A percentile compares a stretch with the other conserved stretches of the same genome.
Evolutionary conservation across 306 rosid genomes (phyloP).

Genomic region (Astragalus membranaceus): DNA sequence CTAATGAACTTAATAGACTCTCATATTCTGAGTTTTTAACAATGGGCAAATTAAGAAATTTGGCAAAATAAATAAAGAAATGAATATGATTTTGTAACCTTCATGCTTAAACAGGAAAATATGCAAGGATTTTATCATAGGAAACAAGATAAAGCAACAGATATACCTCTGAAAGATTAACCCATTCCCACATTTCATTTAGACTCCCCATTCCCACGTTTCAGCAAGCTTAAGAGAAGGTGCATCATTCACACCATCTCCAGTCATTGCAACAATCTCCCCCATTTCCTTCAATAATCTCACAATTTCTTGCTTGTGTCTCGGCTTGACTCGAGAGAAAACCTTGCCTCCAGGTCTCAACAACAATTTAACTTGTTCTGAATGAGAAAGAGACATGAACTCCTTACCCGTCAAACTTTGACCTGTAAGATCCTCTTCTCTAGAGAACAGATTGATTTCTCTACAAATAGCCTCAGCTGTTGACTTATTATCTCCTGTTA

Average conservation of each 20-base stretch:
- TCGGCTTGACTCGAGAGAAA: slow-evolving; percentile 82
- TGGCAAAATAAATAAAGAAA: background rate
- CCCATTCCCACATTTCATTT: slow-evolving; percentile 92
- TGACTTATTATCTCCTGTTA: slow-evolving; percentile 84
- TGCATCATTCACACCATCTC: slow-evolving; percentile 90
- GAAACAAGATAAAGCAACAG: slow-evolving; percentile 19
- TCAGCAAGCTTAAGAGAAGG: slow-evolving; percentile 91
- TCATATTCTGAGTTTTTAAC: too few species aligned
- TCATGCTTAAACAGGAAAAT: background rate
- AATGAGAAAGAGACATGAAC: slow-evolving; percentile 48
- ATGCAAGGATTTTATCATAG: background rate
- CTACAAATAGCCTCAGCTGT: slow-evolving; percentile 85
- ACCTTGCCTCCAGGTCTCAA: slow-evolving; percentile 67
- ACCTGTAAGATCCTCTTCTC: slow-evolving; percentile 45
- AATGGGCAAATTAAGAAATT: too few species aligned
- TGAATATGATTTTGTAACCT: background rate
- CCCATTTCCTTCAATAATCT: slow-evolving; percentile 70
- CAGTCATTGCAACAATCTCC: slow-evolving; percentile 86
- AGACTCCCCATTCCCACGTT: slow-evolving; percentile 51
- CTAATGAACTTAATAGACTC: background rate
- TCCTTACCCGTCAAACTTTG: slow-evolving; percentile 65
- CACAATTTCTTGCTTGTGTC: slow-evolving; percentile 84
- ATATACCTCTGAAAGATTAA: slow-evolving; percentile 84
- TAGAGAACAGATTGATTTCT: slow-evolving; percentile 56
- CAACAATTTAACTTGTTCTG: slow-evolving; percentile 45